Evolutionary conservation across 371 early-diverging fungal genomes (phyloP), one percentile per base, ranked within the genome.

Genomic region (Haplosporangium sp.): DNA sequence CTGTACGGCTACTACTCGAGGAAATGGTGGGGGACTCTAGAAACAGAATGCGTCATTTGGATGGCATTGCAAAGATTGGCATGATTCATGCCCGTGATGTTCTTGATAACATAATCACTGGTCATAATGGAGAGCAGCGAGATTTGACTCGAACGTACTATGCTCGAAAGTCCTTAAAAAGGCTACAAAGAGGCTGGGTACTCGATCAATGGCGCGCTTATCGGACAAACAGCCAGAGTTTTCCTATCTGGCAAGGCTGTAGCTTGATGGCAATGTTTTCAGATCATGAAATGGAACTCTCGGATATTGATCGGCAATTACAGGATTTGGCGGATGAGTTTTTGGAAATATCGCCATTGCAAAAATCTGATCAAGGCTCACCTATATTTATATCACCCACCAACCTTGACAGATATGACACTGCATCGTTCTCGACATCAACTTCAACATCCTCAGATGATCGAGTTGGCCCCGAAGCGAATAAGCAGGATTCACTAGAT

Each of bases 201-300:
- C 57, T 81, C 52, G 75, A 81, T 17, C 82, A 81, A 62, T 81
- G 82, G 82, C 64, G 82, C 4, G 69, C 69, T 4, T 81, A 74
- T 47, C 65, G 82, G 5, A 34, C 34, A 13, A 64, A 64, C n/a
- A 50, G 63, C n/a, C 69, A 65, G 47, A 64, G 40, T 13, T 75
- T 81, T n/a, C 82, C 82, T 2, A 65, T 81, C 35, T 81, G 82
- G 82, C 82, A 81, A 52, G 82, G 82, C 13, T 81, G 75, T 39
- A 72, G 63, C 4, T 65, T 81, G 13, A 74, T 81, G 61, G 61
- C 82, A 67, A 81, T 81, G 82, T 81, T 72, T 44, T 74, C 82
- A 8, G 59, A 81, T 45, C 66, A 74, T 19, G 69, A 62, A 13
- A 67, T 81, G 53, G 72, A 74, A 27, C 62, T 74, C 11, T 42